A percentile compares a stretch with the other conserved stretches of the same genome.
These are phyloP conservation scores for Combretum micranthum DNA, from an alignment of 345 rosid species.

Conservation along the genomic window DNA sequence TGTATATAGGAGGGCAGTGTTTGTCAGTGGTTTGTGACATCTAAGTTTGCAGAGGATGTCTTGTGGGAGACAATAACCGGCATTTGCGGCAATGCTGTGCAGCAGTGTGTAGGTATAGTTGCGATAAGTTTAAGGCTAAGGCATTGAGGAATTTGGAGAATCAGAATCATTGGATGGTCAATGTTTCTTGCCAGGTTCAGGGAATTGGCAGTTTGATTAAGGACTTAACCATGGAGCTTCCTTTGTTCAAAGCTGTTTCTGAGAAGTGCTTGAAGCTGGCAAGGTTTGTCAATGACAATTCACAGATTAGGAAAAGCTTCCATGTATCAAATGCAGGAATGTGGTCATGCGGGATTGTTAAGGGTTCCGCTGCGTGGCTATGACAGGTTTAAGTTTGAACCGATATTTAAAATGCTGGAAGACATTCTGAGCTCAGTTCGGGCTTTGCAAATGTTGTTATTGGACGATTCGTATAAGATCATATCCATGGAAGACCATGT, in stretches of 20 bases:
- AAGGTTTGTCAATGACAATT: slow-evolving; percentile 50
- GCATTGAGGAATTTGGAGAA: slow-evolving; percentile 82
- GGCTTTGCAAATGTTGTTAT: slow-evolving; percentile 60
- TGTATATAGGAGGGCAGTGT: slow-evolving; percentile 68
- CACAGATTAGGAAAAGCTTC: slow-evolving; percentile 56
- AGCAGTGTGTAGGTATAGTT: slow-evolving; percentile 90
- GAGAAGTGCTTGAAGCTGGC: slow-evolving; percentile 68
- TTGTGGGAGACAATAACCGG: slow-evolving; percentile 72
- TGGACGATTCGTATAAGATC: slow-evolving; percentile 73
- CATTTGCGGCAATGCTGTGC: slow-evolving; percentile 74
- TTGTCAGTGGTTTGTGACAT: slow-evolving; percentile 60
- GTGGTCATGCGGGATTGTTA: slow-evolving; percentile 48
- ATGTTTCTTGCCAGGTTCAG: slow-evolving; percentile 83
- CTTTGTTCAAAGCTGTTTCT: slow-evolving; percentile 55
- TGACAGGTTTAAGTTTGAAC: slow-evolving; percentile 38
- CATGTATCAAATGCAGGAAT: slow-evolving; percentile 73
- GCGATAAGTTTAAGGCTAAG: slow-evolving; percentile 83
- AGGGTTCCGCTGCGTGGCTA: slow-evolving; percentile 53
- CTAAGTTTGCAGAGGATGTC: slow-evolving; percentile 83
- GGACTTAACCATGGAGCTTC: slow-evolving; percentile 72
- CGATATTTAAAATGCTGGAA: slow-evolving; percentile 58
- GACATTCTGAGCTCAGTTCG: slow-evolving; percentile 66
- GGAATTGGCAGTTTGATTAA: slow-evolving; percentile 72
- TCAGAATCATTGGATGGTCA: slow-evolving; percentile 96
- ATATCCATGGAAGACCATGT: slow-evolving; percentile 63